Base-by-base conservation (phyloP, 140 eudicot genomes). In the Ambrosia hybrid region DNA sequence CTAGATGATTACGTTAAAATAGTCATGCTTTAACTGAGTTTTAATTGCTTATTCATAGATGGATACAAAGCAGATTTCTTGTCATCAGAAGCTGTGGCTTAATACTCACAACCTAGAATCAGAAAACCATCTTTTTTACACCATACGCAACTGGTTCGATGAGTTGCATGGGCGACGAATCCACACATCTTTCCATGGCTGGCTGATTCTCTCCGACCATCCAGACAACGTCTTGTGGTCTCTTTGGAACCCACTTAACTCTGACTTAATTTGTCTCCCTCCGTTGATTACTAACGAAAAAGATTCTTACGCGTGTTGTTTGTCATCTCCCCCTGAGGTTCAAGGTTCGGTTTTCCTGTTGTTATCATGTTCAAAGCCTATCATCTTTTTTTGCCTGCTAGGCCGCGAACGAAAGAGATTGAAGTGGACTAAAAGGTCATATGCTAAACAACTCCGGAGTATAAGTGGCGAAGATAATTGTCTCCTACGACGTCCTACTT, bases 171-270 rank as follows among this genome's bases (percentile, higher is more conserved):
- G 39, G 65, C 21, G 15, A 10, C 15, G 7, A 9, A 58, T 58
- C 5, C 38, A 33, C 2, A 39, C 14, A 58, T 21, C 39, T 58
- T 58, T 58, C 4, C 65, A 58, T 58, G 65, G 39, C 4, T 30
- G 65, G 65, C 2, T 58, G 65, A 58, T 58, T 58, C 41, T 58
- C 39, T 58, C 65, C 14, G 10, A 30, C 65, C 39, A 26, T 57
- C 37, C 37, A 3, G 33, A 58, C n/a, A 26, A 9, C 12, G 13
- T 57, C 65, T 30, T 30, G 34, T 30, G 34, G 34, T 30, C 34
- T 30, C 34, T 30, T 30, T 30, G 34, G 34, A 30, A 58, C 65
- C 65, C 65, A 2, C 6, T 58, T 6, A 58, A 38, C 38, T 30
- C 38, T 26, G 34, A 30, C 2, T 30, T 30, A 30, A 30, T 30